Base-by-base conservation (phyloP, 768 basidiomycete genomes). In the Agaricus subrufescens region DNA sequence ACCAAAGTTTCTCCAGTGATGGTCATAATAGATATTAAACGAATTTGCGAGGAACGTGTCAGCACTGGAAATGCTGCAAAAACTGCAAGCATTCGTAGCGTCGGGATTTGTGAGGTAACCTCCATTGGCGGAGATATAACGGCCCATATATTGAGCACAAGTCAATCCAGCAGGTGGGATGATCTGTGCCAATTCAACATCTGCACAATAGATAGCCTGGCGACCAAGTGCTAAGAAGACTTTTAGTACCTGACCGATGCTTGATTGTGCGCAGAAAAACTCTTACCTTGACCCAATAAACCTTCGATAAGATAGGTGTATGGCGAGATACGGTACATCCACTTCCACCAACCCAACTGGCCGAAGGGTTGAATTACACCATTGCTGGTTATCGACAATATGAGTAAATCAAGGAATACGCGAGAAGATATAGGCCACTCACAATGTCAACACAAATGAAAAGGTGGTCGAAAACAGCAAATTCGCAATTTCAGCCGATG, bases 281-380 rank as follows among this genome's bases (percentile, higher is more conserved):
- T 75, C 58, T 50, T 29, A 74, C 77, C 75, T 72, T 77, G 73
- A 14, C 75, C 75, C 31, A 80, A 59, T 14, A 82, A 65, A 29
- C 75, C 82, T 50, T 79, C 79, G 34, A 81, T 70, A 38, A 84
- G 64, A 58, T 83, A 83, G 3, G 76, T 78, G 61, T 72, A 77
- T 0, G 80, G 80, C 3, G 80, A 80, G 12, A 79, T 54, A 27
- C 68, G 71, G 58, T 83, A 73, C 76, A 82, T 78, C 48, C 67
- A 68, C 43, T 48, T 60, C 87, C 87, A 89, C 80, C 84, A 85
- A 11, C 80, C 81, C 8, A 88, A 77, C n/a, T 74, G 71, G 8
- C 75, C 58, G 64, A 73, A 84, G 3, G 86, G 86, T 60, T 88
- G 86, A 10, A 89, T 63, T 40, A 87, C 83, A 58, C 86, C 86